Percentiles rank a stretch among this genome's conserved stretches.
phyloP scores from a whole-genome alignment of 257 asterid genomes.

The Jaltomata sinuosa region DNA sequence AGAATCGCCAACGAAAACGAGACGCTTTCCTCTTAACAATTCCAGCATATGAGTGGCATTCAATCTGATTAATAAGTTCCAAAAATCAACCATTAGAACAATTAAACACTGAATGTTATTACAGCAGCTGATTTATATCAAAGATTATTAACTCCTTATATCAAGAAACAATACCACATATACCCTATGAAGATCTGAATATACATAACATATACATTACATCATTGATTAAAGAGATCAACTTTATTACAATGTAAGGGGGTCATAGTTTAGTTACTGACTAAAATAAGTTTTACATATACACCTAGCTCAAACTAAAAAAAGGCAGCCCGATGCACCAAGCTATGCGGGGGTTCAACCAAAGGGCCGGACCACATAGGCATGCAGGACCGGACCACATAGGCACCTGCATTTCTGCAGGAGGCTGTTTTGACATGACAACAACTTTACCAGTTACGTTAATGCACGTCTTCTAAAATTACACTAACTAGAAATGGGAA shows the following conservation, averaged over 20 bases:
- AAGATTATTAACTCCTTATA: not conserved
- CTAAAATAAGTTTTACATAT: too few relatives aligned
- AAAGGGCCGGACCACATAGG: too few relatives aligned
- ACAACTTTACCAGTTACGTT: too few relatives aligned
- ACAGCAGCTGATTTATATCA: not conserved
- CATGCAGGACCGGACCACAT: too few relatives aligned
- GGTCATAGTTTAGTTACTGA: too few relatives aligned
- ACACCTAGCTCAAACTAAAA: too few relatives aligned
- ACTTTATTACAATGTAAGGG: not conserved
- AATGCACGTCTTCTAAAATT: not conserved
- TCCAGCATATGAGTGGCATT: conserved; percentile 58
- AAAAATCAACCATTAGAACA: not conserved
- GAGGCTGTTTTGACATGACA: too few relatives aligned
- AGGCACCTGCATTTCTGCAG: too few relatives aligned
- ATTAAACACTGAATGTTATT: not conserved
- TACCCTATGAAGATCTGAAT: not conserved
- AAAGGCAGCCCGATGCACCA: too few relatives aligned
- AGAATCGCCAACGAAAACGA: conserved; percentile 70
- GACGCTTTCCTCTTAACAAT: conserved; percentile 51
- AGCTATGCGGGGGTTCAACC: too few relatives aligned
- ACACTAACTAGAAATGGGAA: not conserved
- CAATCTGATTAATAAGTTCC: conserved; percentile 27
- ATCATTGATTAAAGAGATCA: not conserved
- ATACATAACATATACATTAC: not conserved
- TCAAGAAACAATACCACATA: not conserved